Conservation (phyloP, 2,329 filamentous ascomycete genomes). For the Fusarium piperis region DNA sequence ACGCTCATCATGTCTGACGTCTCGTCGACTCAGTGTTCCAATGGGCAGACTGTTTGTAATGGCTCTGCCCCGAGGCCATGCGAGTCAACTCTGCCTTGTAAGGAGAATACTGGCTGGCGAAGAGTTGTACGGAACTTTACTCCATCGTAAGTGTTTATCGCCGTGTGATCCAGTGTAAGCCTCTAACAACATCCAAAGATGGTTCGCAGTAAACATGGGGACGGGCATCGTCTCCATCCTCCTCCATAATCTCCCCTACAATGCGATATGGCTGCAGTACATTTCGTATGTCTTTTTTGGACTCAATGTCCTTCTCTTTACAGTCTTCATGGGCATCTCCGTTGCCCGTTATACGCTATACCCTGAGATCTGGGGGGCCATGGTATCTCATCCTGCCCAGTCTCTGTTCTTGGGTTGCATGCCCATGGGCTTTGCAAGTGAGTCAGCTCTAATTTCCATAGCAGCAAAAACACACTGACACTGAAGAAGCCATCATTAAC, state of each 20-base stretch:
- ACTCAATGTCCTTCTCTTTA: constrained; percentile 68
- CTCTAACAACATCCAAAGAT: constrained; percentile 47
- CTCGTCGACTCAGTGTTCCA: constrained; percentile 15
- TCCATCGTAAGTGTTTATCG: constrained; percentile 56
- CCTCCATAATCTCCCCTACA: constrained; percentile 69
- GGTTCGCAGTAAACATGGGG: constrained; percentile 72
- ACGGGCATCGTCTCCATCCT: constrained; percentile 74
- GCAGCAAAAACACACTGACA: constrained; percentile 7
- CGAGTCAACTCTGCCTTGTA: constrained; percentile 37
- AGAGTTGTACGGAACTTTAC: constrained; percentile 63
- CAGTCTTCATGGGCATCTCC: constrained; percentile 62
- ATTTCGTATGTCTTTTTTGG: constrained; percentile 69
- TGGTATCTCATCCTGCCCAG: constrained; percentile 74
- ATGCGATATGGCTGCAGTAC: constrained; percentile 65
- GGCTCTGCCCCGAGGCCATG: constrained; percentile 19
- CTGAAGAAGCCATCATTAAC: constrained; percentile 63
- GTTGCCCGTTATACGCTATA: constrained; percentile 71
- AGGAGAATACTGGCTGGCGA: constrained; percentile 53
- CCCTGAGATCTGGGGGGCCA: constrained; percentile 71
- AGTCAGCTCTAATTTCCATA: constrained; percentile 10
- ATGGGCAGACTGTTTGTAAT: constrained; percentile 9
- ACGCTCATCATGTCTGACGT: constrained; percentile 29
- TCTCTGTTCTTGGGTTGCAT: constrained; percentile 75
- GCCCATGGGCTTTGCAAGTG: constrained; percentile 73
- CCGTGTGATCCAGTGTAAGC: neutral